A percentile compares a stretch with the other conserved stretches of the same genome.
Conservation (phyloP, 805 yeast genomes). For the Huiozyma naganishii region DNA sequence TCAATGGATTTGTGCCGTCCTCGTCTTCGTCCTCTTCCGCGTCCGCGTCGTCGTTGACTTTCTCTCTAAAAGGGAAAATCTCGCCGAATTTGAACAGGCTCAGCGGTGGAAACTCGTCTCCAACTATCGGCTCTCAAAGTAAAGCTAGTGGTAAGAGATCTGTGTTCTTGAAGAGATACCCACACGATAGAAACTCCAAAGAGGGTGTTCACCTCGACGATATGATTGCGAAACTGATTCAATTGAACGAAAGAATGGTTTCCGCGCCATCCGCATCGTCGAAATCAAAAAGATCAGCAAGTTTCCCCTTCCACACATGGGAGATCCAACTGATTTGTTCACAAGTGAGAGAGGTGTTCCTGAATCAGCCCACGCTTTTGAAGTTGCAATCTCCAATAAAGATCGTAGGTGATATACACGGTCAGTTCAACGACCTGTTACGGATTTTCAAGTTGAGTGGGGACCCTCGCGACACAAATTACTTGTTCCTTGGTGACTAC, state of each 20-base stretch:
- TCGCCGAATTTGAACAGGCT: too few relatives aligned
- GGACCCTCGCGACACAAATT: conserved; percentile 88
- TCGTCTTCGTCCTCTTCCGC: conserved; percentile 6
- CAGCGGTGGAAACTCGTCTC: not conserved
- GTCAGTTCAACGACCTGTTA: conserved; percentile 86
- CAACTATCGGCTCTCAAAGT: not conserved
- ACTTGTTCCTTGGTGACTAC: conserved; percentile 88
- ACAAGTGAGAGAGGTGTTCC: conserved; percentile 47
- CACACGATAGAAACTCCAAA: conserved; percentile 19
- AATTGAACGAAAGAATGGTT: conserved; percentile 22
- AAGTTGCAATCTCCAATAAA: conserved; percentile 70
- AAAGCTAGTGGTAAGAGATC: conserved; percentile 3
- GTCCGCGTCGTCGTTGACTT: conserved; percentile 3
- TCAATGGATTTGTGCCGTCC: too few relatives aligned
- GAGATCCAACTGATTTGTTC: conserved; percentile 51
- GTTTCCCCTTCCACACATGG: conserved; percentile 37
- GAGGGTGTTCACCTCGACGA: conserved; percentile 44
- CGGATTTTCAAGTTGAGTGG: conserved; percentile 91
- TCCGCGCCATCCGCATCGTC: not conserved
- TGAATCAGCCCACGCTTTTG: conserved; percentile 54
- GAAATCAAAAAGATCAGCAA: not conserved
- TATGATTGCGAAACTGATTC: conserved; percentile 49
- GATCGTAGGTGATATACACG: conserved; percentile 89
- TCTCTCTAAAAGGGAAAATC: not conserved
- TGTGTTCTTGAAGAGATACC: conserved; percentile 21